Evolutionary conservation across 305 asterid genomes (phyloP), one percentile per base, ranked within the genome.

Genomic region (Ilex paraguariensis): DNA sequence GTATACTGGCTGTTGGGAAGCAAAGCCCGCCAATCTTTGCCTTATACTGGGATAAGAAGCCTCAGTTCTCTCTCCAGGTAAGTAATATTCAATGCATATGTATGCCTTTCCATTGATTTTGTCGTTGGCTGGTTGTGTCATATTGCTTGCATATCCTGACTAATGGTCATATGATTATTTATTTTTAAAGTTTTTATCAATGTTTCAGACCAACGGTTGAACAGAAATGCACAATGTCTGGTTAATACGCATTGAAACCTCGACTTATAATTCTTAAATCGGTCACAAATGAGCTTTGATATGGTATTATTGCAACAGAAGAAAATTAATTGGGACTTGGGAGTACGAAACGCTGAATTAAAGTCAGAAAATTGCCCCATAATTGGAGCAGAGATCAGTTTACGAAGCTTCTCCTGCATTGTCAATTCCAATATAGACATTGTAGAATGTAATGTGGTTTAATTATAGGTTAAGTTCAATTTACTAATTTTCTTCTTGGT

Each of bases 41-140:
- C 56, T 76, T 85, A 61, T 92, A 84, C 81, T 89, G 96, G 96
- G 97, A 92, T 73, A 92, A 82, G 74, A 89, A 81, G 82, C 84
- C 87, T 64, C 98, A 92, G 73, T 85, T 85, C 76, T 87, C 96
- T 71, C 86, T 92, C 77, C 98, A 89, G 91, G 98, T 73, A 85
- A 82, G 84, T 76, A 61, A 60, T 54, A 52, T 4, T 49, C 53
- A n/a, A 49, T 49, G 14, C 11, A 12, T 49, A 12, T 49, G 53
- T 49, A 11, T 49, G 5, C 3, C 6, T 49, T 49, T 11, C 11
- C 53, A 11, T 49, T 7, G 14, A 12, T 49, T 49, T 21, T 49
- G 0, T 49, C 0, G 14, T 49, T 49, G 42, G 6, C 42, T 49
- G 53, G 53, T 49, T 49, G 0, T n/a, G 53, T 49, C 53, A n/a